Evolutionary conservation across 108 stramenopile genomes (phyloP).

Genomic region (Cylindrotheca fusiformis): DNA sequence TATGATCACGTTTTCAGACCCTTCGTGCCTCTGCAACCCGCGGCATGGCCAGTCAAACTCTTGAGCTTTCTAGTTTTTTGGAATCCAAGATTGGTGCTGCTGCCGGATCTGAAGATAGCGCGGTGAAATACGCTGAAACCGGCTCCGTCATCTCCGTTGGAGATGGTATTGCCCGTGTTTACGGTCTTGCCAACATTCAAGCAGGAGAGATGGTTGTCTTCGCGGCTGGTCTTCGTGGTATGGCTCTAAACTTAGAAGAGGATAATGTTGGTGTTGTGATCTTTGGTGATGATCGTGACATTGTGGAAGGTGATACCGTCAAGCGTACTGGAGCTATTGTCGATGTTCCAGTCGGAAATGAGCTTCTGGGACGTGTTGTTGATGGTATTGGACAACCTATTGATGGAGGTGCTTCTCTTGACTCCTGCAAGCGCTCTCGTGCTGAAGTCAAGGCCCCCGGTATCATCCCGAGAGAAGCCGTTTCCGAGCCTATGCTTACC

Average conservation of each 20-base stretch:
- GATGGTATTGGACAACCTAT: constrained; percentile 99
- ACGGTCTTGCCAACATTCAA: constrained; percentile 99
- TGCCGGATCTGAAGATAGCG: constrained; percentile 78
- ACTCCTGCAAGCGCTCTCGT: constrained; percentile 95
- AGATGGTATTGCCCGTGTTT: constrained; percentile 99
- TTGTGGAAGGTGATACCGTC: constrained; percentile 98
- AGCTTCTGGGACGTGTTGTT: constrained; percentile 97
- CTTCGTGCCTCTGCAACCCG: constrained; percentile 62
- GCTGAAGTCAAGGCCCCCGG: constrained; percentile 99
- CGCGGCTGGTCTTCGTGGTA: constrained; percentile 93
- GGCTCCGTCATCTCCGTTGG: constrained; percentile 98
- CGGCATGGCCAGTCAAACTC: constrained; percentile 88
- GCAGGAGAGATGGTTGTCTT: constrained; percentile 99
- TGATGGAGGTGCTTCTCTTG: constrained; percentile 94
- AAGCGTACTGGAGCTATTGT: constrained; percentile 99
- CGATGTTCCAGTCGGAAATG: constrained; percentile 97
- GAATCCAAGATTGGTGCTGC: constrained; percentile 92
- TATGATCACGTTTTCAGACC: constrained; percentile 33
- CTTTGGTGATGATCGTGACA: constrained; percentile 99
- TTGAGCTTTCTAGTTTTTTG: constrained; percentile 96
- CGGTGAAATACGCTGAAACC: constrained; percentile 94
- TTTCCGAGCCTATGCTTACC: constrained; percentile 99
- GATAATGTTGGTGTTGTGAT: constrained; percentile 99
- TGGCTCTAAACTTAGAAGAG: constrained; percentile 99
- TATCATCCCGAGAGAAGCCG: constrained; percentile 99